These are phyloP conservation scores for Leishmania lainsoni DNA, from an alignment of 208 protist genomes.

Conservation along the genomic window DNA sequence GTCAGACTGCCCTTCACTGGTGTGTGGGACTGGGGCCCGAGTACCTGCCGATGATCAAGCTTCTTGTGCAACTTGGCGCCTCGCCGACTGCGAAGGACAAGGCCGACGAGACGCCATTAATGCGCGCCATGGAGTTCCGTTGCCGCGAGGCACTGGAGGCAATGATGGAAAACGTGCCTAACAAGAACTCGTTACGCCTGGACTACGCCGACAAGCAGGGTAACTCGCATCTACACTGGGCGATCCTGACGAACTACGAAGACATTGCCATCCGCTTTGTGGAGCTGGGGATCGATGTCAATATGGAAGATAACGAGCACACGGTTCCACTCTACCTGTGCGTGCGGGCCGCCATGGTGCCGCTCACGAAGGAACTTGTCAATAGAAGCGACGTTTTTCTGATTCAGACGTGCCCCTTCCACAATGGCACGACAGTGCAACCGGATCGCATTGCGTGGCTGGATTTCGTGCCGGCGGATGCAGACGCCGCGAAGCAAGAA, in stretches of 20 bases:
- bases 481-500: conserved; percentile 37
- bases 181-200: conserved; percentile 45
- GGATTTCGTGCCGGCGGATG: conserved; percentile 38
- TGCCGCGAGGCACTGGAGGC: conserved; percentile 53
- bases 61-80: conserved; percentile 67
- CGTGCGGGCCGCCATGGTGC: conserved; percentile 62
- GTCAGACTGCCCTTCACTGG: conserved; percentile 83
- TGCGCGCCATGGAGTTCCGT: conserved; percentile 80
- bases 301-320: conserved; percentile 75
- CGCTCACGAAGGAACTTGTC: conserved; percentile 49
- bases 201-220: conserved; percentile 67
- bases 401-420: conserved; percentile 79
- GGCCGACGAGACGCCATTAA: conserved; percentile 72
- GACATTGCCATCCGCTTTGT: conserved; percentile 64
- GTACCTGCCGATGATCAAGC: conserved; percentile 73
- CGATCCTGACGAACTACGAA: conserved; percentile 68
- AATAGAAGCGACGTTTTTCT: conserved; percentile 62
- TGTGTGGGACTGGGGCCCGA: conserved; percentile 70
- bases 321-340: conserved; percentile 64
- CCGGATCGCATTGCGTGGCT: conserved; percentile 81
- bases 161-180: conserved; percentile 51
- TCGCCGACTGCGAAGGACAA: conserved; percentile 77
- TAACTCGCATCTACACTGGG: conserved; percentile 72
- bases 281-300: conserved; percentile 59
- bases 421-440: conserved; percentile 78